phyloP scores from a whole-genome alignment of 768 basidiomycete genomes.

The Kwoniella pini region DNA sequence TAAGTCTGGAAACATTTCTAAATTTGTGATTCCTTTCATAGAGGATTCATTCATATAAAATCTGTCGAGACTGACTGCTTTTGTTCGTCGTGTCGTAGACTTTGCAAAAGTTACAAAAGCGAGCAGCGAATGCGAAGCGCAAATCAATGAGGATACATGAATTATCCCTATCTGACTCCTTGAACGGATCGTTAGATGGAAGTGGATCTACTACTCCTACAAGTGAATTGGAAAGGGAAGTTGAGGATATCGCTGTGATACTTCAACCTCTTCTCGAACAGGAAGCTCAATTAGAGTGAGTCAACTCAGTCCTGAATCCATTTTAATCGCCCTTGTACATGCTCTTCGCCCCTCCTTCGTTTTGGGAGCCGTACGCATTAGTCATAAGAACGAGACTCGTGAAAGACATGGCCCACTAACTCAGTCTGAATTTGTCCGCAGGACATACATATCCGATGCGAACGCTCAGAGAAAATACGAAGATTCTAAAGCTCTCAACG shows the following conservation, averaged over 20 bases:
- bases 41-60: no score
- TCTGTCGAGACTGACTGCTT: background rate
- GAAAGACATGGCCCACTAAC: no score
- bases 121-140: conserved; percentile 32
- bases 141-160: conserved; percentile 28
- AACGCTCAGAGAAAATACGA: conserved; percentile 90
- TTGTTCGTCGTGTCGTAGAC: conserved; percentile 23
- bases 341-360: background rate
- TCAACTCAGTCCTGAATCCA: background rate
- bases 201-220: conserved; percentile 1
- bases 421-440: no score
- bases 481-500: conserved; percentile 81
- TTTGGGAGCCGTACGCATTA: no score
- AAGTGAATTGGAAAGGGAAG: conserved; percentile 58
- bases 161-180: conserved; percentile 32
- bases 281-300: conserved; percentile 77
- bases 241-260: conserved; percentile 69
- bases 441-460: conserved; percentile 82
- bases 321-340: background rate
- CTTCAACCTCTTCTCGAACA: conserved; percentile 91
- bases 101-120: conserved; percentile 46
- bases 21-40: no score
- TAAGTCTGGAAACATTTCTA: no score
- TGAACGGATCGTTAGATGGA: conserved; percentile 1
- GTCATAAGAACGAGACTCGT: background rate